Evolutionary conservation across 306 rosid genomes (phyloP).

Genomic region (Crotalaria pallida): DNA sequence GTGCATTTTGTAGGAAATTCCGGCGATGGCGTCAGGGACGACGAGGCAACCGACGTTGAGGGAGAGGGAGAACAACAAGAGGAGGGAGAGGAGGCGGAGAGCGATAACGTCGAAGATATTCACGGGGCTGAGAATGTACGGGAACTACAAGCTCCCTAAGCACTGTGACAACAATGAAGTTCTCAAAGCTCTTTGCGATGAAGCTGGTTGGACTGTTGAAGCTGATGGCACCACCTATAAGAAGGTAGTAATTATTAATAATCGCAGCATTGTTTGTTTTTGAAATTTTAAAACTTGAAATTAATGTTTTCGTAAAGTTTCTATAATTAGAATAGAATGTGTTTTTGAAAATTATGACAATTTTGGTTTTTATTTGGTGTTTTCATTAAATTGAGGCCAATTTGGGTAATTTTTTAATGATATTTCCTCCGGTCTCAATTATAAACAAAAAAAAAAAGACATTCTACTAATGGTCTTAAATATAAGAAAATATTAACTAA

Average conservation of each 20-base stretch:
- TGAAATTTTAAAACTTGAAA: background rate
- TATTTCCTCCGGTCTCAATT: no score
- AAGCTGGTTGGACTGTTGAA: constrained; percentile 88
- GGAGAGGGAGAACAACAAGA: constrained; percentile 92
- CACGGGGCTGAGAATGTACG: constrained; percentile 74
- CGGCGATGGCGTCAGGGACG: constrained; percentile 69
- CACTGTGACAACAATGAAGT: constrained; percentile 97
- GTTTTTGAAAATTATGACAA: background rate
- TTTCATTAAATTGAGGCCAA: background rate
- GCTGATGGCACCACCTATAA: constrained; percentile 85
- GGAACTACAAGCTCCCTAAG: constrained; percentile 81
- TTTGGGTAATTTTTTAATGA: background rate
- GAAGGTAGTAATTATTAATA: no score
- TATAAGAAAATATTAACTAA: no score
- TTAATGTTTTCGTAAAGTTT: no score
- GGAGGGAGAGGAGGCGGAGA: constrained; percentile 70
- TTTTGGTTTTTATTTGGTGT: background rate
- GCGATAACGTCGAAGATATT: constrained; percentile 89
- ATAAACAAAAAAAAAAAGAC: no score
- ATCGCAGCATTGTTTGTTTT: background rate
- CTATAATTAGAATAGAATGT: no score
- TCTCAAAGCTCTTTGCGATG: constrained; percentile 85
- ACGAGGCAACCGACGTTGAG: constrained; percentile 76
- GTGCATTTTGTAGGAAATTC: background rate
- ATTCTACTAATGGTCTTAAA: no score